A percentile compares a stretch with the other conserved stretches of the same genome.
These are phyloP conservation scores for Eucalyptus pauciflora DNA, from an alignment of 345 rosid genomes.

Conservation along the genomic window DNA sequence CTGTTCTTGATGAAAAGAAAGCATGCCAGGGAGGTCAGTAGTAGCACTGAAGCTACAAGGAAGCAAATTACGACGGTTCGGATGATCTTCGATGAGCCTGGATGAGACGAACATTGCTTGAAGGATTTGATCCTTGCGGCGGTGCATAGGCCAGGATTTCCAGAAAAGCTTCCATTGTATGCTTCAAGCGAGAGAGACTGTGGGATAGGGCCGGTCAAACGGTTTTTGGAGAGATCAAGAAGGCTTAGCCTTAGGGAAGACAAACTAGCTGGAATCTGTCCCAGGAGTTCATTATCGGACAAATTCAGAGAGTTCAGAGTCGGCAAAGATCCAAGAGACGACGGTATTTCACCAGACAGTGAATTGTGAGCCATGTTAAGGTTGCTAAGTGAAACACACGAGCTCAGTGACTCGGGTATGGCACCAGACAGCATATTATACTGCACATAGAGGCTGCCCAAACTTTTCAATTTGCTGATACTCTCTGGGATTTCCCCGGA, in stretches of 20 bases:
- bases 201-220: slow-evolving; percentile 58
- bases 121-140: slow-evolving; percentile 30
- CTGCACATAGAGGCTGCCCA: slow-evolving; percentile 54
- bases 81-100: slow-evolving; percentile 29
- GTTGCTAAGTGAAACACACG: slow-evolving; percentile 47
- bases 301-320: slow-evolving; percentile 65
- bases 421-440: slow-evolving; percentile 45
- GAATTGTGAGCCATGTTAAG: slow-evolving; percentile 59
- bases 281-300: slow-evolving; percentile 52
- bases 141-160: slow-evolving; percentile 72
- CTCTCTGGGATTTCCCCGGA: slow-evolving; percentile 49
- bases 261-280: slow-evolving; percentile 54
- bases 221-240: slow-evolving; percentile 71
- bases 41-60: slow-evolving; percentile 25
- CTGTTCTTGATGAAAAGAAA: slow-evolving; percentile 41
- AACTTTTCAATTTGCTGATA: slow-evolving; percentile 35
- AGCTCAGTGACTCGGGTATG: slow-evolving; percentile 56
- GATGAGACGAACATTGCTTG: slow-evolving; percentile 28
- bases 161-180: slow-evolving; percentile 62
- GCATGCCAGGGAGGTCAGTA: slow-evolving; percentile 40
- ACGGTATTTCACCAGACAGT: slow-evolving; percentile 57
- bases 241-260: slow-evolving; percentile 65
- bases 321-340: slow-evolving; percentile 57
- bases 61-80: slow-evolving; percentile 39
- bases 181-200: slow-evolving; percentile 53